Evolutionary conservation across 2,329 filamentous ascomycete species (phyloP).

Genomic region (Colletotrichum noveboracense): DNA sequence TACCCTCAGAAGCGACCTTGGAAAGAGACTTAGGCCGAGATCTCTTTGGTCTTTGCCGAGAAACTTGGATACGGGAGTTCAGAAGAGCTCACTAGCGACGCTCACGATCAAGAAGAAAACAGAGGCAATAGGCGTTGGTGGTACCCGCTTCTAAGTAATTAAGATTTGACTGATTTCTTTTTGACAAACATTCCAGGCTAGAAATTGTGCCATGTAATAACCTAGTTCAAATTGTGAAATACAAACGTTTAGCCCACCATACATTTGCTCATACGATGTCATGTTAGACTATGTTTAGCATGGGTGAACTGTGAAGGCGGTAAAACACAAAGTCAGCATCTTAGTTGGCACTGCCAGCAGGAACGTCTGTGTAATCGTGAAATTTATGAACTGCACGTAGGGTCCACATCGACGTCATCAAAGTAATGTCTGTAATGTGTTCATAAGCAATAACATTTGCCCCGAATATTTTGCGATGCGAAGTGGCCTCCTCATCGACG

Average conservation of each 20-base stretch:
- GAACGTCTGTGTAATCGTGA: background rate
- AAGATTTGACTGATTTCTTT: background rate
- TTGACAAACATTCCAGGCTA: background rate
- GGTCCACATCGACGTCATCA: background rate
- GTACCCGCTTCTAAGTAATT: background rate
- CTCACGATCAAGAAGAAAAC: background rate
- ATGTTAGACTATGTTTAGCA: background rate
- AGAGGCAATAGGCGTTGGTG: accelerated
- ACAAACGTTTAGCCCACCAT: background rate
- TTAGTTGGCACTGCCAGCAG: background rate
- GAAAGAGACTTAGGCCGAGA: background rate
- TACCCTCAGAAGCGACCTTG: background rate
- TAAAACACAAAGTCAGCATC: background rate
- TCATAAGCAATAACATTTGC: background rate
- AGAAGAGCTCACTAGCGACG: background rate
- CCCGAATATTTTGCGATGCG: background rate
- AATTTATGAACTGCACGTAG: background rate
- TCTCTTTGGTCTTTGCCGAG: background rate
- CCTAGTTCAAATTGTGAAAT: background rate
- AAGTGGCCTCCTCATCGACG: background rate
- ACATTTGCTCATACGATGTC: background rate
- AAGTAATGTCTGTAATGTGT: background rate
- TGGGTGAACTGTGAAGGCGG: background rate
- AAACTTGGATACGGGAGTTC: background rate
- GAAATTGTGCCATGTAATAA: background rate